These are phyloP conservation scores for Crithidia sp. DNA, from an alignment of 208 protist species.

Conservation along the genomic window DNA sequence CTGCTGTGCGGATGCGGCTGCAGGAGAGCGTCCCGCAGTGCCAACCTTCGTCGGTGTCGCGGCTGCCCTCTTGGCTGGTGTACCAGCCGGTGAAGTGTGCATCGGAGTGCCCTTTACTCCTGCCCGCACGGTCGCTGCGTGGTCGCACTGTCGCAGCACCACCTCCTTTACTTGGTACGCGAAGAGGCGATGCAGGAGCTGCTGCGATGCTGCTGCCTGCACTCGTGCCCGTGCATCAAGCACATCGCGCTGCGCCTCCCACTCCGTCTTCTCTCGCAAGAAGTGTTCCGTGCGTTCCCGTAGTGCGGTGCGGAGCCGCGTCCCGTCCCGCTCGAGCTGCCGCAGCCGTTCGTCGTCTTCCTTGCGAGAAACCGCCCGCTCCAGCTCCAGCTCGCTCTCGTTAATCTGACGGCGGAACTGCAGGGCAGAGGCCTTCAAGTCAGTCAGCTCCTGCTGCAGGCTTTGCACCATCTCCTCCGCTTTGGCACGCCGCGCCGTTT, in stretches of 20 bases:
- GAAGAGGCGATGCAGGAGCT: slow-evolving; percentile 38
- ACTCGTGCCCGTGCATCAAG: slow-evolving; percentile 26
- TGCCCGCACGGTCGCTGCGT: not conserved
- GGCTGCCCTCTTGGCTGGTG: not conserved
- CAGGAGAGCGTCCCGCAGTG: not conserved
- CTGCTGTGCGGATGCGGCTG: not conserved
- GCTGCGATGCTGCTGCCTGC: slow-evolving; percentile 31
- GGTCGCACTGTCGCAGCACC: slow-evolving; percentile 21
- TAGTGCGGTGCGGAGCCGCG: slow-evolving; percentile 43
- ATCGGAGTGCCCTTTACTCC: not conserved
- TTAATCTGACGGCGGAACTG: slow-evolving; percentile 64
- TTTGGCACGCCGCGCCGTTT: slow-evolving; percentile 21
- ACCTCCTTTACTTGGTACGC: slow-evolving; percentile 28
- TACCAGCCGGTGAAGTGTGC: not conserved
- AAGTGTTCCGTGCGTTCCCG: slow-evolving; percentile 44
- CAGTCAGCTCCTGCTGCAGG: slow-evolving; percentile 41
- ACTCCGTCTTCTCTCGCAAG: slow-evolving; percentile 24
- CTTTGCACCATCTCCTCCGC: slow-evolving; percentile 27
- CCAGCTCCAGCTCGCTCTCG: slow-evolving; percentile 62
- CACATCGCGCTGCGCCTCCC: slow-evolving; percentile 15
- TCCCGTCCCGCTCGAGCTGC: slow-evolving; percentile 49
- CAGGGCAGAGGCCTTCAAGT: slow-evolving; percentile 45
- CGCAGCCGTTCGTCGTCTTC: slow-evolving; percentile 48
- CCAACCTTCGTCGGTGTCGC: not conserved
- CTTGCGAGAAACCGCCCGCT: slow-evolving; percentile 36